Base-by-base conservation (phyloP, 1,284 basidiomycete species). In the Pisolithus thermaeus region DNA sequence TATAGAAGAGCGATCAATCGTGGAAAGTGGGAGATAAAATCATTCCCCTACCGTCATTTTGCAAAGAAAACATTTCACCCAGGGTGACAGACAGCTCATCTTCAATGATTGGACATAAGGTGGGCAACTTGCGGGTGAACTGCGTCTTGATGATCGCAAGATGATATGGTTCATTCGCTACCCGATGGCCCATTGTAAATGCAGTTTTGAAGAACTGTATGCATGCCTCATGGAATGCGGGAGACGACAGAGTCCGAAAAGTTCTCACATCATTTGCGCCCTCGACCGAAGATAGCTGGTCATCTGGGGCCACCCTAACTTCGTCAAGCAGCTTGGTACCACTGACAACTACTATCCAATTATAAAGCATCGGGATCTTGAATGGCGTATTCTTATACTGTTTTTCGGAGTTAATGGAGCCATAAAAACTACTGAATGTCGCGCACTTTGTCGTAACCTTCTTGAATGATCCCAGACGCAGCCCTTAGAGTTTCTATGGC, bases 341-440 rank as follows among this genome's bases (percentile, higher is more conserved):
- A 25, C 59, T 69, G 1, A 76, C 52, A 22, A 79, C 40, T 14
- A 80, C 65, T 0, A 67, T 51, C 77, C 76, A 79, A 36, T 59
- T 56, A 25, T 62, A 61, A 1, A 69, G 52, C 2, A 65, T 59
- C 0, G 76, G 61, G 1, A 80, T 54, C 52, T 73, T 77, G 67
- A 77, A 79, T 3, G 65, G 58, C 0, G 53, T 50, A 2, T 63
- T 60, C 11, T 64, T 67, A 54, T 71, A 67, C 74, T 75, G 12
- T 30, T 9, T 23, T 7, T 36, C n/a, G 18, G 49, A 46, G 20
- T 11, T 27, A 27, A 41, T 40, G 12, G 3, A 18, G 22, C n/a
- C 9, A n/a, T 14, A 2, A n/a, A 37, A 4, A 16, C 23, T 32
- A 0, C 20, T 3, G 42, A n/a, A 6, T 46, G 14, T 20, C 14